A percentile compares a stretch with the other conserved stretches of the same genome.
phyloP scores from a whole-genome alignment of 345 rosid species.

The Theobroma cacao region DNA sequence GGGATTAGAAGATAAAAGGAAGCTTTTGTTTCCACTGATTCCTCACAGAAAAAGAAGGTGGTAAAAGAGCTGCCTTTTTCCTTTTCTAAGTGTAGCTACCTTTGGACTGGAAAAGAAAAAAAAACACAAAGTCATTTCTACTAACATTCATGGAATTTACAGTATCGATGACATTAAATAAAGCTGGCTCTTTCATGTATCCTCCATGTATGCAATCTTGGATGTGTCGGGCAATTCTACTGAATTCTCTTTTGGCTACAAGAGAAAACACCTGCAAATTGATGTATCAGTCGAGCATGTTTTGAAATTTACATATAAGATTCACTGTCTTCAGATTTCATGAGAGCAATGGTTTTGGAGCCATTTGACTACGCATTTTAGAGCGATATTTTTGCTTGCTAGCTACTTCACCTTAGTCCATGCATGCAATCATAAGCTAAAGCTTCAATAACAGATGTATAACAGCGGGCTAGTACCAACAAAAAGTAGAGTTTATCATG shows the following conservation, averaged over 20 bases:
- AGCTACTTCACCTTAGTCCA: not conserved
- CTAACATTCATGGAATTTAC: not conserved
- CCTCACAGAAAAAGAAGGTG: not conserved
- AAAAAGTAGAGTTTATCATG: constrained; percentile 13
- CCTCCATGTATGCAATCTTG: not conserved
- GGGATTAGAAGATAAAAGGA: not conserved
- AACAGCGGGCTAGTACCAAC: constrained; percentile 3
- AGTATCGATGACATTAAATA: not conserved
- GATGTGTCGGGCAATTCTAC: not conserved
- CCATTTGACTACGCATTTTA: not conserved
- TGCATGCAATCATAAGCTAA: constrained; percentile 2
- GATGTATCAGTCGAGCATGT: not conserved
- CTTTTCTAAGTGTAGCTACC: not conserved
- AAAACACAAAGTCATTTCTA: not conserved
- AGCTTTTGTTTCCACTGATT: not conserved
- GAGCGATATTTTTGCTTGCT: not conserved
- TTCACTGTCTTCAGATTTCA: not conserved
- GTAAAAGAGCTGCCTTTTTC: not conserved
- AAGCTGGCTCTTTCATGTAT: not conserved
- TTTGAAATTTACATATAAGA: not conserved
- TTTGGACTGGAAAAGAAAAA: not conserved
- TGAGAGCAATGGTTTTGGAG: not conserved
- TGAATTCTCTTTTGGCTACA: not conserved
- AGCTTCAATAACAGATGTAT: not conserved
- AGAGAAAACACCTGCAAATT: not conserved